Evolutionary conservation across 1,139 yeast species (phyloP).

Genomic region (Magnusiomyces fungicola): DNA sequence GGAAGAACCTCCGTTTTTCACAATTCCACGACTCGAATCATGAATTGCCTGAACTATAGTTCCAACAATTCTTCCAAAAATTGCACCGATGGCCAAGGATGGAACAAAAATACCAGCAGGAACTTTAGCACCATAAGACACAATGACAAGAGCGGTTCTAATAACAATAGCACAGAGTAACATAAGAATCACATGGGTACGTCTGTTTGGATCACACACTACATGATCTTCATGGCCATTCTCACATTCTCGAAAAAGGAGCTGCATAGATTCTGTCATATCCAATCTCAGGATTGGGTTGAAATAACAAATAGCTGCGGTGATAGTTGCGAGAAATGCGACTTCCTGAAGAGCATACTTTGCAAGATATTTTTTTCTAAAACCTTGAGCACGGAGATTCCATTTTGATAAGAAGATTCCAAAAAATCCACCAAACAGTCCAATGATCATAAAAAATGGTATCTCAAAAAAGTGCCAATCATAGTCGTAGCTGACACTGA

Average conservation of each 20-base stretch:
- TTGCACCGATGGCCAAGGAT: constrained; percentile 94
- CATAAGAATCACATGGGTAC: constrained; percentile 38
- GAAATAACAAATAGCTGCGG: constrained; percentile 75
- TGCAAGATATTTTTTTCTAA: constrained; percentile 62
- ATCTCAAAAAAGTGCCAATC: constrained; percentile 86
- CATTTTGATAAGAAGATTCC: constrained; percentile 76
- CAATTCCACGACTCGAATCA: constrained; percentile 24
- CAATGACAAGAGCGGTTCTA: constrained; percentile 62
- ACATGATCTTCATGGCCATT: constrained; percentile 30
- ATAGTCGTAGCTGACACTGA: constrained; percentile 77
- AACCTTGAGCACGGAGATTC: constrained; percentile 71
- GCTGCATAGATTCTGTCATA: constrained; percentile 94
- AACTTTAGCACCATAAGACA: constrained; percentile 86
- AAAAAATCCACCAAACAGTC: constrained; percentile 85
- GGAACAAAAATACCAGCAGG: constrained; percentile 98
- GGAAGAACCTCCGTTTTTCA: background rate
- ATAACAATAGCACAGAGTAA: constrained; percentile 65
- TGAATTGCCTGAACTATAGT: constrained; percentile 55
- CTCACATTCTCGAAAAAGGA: constrained; percentile 79
- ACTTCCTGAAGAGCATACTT: constrained; percentile 65
- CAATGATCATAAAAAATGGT: constrained; percentile 70
- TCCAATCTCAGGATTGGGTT: constrained; percentile 75
- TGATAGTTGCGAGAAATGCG: constrained; percentile 52
- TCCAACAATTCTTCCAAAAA: constrained; percentile 84
- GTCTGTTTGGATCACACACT: constrained; percentile 23